Base-by-base conservation (phyloP, 805 yeast genomes). In the Cyberlindnera maritima region DNA sequence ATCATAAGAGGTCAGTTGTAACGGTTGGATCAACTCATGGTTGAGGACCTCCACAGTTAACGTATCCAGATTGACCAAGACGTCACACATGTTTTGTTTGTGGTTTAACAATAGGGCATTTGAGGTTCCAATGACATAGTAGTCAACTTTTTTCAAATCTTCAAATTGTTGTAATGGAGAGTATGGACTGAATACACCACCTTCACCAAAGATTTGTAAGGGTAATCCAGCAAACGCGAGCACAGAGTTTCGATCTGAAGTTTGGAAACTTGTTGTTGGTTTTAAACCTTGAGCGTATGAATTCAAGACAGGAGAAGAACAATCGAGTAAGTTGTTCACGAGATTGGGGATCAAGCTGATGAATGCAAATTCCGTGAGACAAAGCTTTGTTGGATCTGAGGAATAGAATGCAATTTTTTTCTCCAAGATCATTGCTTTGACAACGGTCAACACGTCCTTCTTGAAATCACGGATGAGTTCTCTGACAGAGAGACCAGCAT, bases 151-250 rank as follows among this genome's bases (percentile, higher is more conserved):
- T 28, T 70, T 72, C 43, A 94, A 70, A 55, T 86, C 90, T 43
- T 85, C 86, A 46, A 92, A 69, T 61, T 92, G 98, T 64, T 92
- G 99, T 46, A 94, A 69, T 0, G 98, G 96, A n/a, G 91, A 75
- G 66, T 92, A 94, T 2, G 99, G 98, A 56, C 85, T 84, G 74
- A 95, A 91, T 49, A 92, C 75, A 1, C 95, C 90, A 37, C 95
- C 95, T 55, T 80, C 78, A 41, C 89, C 89, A 66, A 94, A 94
- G 1, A 90, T 65, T 56, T 85, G 91, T 41, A 94, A 69, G 0
- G 99, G 99, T 28, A 94, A 71, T 0, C 98, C 99, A 60, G 89
- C 77, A 61, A 88, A 94, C 29, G 78, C 69, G 34, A 92, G 68
- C 62, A 91, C 74, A 0, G 96, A 87, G 52, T 76, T 74, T 42